phyloP scores from a whole-genome alignment of 2,329 filamentous ascomycete genomes.

The Hypoxylon sp. region DNA sequence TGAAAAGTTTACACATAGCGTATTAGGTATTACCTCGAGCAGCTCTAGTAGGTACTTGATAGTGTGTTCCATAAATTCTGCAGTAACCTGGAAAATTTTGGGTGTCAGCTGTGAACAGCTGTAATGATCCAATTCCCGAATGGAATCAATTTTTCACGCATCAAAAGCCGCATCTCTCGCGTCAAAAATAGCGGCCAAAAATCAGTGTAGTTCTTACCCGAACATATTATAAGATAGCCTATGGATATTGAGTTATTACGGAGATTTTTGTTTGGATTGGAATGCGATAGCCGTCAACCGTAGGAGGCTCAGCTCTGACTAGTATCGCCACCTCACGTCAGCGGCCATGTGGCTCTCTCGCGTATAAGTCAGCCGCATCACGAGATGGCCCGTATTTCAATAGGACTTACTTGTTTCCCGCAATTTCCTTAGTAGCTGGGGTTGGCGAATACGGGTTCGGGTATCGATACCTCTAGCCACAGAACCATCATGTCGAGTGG shows the following conservation, averaged over 20 bases:
- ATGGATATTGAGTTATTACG: slow-evolving; percentile 10
- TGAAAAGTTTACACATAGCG: too few species aligned
- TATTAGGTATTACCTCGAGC: too few species aligned
- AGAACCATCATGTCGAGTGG: slow-evolving; percentile 5
- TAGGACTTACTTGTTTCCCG: slow-evolving; percentile 1
- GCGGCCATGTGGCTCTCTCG: slow-evolving; percentile 27
- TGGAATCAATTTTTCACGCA: background rate
- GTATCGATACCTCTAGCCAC: slow-evolving; percentile 19
- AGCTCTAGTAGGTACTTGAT: too few species aligned
- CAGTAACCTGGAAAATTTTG: too few species aligned
- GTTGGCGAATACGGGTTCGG: slow-evolving; percentile 23
- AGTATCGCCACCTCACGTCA: slow-evolving; percentile 31
- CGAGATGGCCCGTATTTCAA: slow-evolving; percentile 30
- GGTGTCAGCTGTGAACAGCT: too few species aligned
- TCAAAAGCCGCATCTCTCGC: background rate
- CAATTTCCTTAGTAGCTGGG: slow-evolving; percentile 4
- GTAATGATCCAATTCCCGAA: too few species aligned
- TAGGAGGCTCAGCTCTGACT: slow-evolving; percentile 20
- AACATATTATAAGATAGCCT: background rate
- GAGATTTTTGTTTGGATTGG: background rate
- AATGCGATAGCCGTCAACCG: slow-evolving; percentile 6
- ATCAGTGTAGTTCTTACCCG: background rate
- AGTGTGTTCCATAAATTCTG: too few species aligned
- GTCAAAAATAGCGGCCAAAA: background rate
- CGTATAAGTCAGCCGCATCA: slow-evolving; percentile 27